Conservation (phyloP, 495 filamentous ascomycete species). For the Aspergillus saccharolyticus region DNA sequence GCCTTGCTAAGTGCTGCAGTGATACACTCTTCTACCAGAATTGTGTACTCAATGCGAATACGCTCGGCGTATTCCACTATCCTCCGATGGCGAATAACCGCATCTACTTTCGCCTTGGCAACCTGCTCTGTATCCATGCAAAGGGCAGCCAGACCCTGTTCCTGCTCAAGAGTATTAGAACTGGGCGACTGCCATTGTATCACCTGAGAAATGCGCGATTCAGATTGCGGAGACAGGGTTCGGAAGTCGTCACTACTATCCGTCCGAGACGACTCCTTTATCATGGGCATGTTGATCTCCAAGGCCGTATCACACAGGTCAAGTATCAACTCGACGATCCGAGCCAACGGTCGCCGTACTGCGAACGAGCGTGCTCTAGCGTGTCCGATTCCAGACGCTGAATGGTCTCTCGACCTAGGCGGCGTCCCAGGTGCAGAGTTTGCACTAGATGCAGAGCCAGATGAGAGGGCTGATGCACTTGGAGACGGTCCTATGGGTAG, state of each 20-base stretch:
- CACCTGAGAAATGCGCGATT: constrained; percentile 87
- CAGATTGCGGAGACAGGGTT: constrained; percentile 91
- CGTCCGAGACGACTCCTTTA: constrained; percentile 66
- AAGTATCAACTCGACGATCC: constrained; percentile 89
- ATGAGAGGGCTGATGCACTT: constrained; percentile 47
- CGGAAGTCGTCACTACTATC: constrained; percentile 68
- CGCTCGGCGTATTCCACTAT: constrained; percentile 95
- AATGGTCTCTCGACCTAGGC: constrained; percentile 74
- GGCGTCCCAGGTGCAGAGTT: constrained; percentile 65
- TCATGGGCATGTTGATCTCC: constrained; percentile 87
- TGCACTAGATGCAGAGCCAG: constrained; percentile 57
- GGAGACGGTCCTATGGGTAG: constrained; percentile 72
- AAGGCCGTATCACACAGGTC: constrained; percentile 94
- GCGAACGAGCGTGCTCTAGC: constrained; percentile 76
- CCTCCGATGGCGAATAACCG: constrained; percentile 81
- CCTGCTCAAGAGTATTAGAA: constrained; percentile 86
- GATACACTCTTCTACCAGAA: constrained; percentile 91
- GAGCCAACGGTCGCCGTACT: constrained; percentile 77
- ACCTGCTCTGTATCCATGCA: constrained; percentile 82
- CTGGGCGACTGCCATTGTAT: constrained; percentile 92
- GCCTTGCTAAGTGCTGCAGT: constrained; percentile 88
- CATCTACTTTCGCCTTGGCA: constrained; percentile 83
- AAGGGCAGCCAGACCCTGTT: constrained; percentile 81
- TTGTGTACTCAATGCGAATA: constrained; percentile 86
- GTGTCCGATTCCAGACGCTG: constrained; percentile 66